These are phyloP conservation scores for Pseudocercospora vitis DNA, from an alignment of 2,329 filamentous ascomycete species.

Conservation along the genomic window DNA sequence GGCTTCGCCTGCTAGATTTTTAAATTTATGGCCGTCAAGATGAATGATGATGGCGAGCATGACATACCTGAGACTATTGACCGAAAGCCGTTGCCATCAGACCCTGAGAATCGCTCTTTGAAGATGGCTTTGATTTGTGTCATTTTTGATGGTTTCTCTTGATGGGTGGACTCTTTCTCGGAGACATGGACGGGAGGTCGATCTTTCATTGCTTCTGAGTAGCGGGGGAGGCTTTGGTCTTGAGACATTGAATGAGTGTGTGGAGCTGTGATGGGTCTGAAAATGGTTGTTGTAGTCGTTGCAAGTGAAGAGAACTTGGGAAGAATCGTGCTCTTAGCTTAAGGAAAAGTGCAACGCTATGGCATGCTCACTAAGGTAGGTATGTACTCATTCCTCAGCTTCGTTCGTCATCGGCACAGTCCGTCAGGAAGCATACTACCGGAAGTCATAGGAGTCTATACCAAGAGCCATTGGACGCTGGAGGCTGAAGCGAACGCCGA, in stretches of 20 bases:
- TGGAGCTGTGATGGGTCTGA: not conserved
- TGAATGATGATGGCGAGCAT: no score
- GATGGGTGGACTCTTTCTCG: slow-evolving; percentile 2
- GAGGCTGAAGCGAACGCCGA: not conserved
- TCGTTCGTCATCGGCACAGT: not conserved
- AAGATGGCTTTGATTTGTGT: not conserved
- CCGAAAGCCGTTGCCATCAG: not conserved
- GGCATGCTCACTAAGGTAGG: not conserved
- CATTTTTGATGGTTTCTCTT: not conserved
- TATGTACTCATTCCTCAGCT: not conserved
- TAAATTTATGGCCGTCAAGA: not conserved
- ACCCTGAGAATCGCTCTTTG: not conserved
- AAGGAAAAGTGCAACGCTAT: no score
- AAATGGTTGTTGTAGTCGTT: not conserved
- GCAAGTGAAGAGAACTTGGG: not conserved
- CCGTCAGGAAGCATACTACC: not conserved
- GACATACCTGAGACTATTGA: not conserved
- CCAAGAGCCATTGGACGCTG: slow-evolving; percentile 1
- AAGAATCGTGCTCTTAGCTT: not conserved
- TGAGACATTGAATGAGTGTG: not conserved
- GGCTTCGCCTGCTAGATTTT: no score
- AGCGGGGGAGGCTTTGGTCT: slow-evolving; percentile 2
- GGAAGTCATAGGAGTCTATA: not conserved
- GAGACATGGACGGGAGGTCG: slow-evolving; percentile 6
- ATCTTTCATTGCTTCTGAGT: slow-evolving; percentile 10